Percentiles rank a stretch among this genome's conserved stretches.
Evolutionary conservation across 169 alveolate genomes (phyloP).

Genomic region (Eimeria necatrix): DNA sequence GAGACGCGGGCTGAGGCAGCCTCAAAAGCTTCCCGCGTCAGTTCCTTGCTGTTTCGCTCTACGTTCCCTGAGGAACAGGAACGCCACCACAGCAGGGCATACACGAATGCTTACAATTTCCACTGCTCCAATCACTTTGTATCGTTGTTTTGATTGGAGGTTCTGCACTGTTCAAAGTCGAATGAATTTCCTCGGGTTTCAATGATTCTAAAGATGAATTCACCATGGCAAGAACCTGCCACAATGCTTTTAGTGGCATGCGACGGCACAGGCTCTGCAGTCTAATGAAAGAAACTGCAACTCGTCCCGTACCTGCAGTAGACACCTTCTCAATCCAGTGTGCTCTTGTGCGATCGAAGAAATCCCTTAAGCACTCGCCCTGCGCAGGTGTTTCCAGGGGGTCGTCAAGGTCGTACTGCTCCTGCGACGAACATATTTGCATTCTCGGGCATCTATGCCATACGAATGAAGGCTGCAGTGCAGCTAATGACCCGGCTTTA

Average conservation of each 20-base stretch:
- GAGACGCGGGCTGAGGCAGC: constrained; percentile 57
- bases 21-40: constrained; percentile 74
- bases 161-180: too few species aligned
- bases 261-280: too few species aligned
- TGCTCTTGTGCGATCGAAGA: constrained; percentile 88
- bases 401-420: constrained; percentile 82
- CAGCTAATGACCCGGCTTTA: too few species aligned
- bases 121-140: too few species aligned
- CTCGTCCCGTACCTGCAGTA: constrained; percentile 23
- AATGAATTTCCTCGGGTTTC: too few species aligned
- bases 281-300: too few species aligned
- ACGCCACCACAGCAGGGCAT: background rate
- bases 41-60: constrained; percentile 37
- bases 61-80: background rate
- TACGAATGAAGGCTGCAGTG: background rate
- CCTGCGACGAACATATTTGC: constrained; percentile 40
- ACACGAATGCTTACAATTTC: background rate
- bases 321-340: constrained; percentile 86
- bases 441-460: background rate
- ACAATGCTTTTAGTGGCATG: too few species aligned
- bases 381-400: constrained; percentile 81
- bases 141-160: too few species aligned
- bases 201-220: too few species aligned
- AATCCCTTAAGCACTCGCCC: constrained; percentile 86
- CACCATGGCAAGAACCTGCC: too few species aligned